Evolutionary conservation across 139 green algal species (phyloP).

Genomic region (Micractinium sp.): DNA sequence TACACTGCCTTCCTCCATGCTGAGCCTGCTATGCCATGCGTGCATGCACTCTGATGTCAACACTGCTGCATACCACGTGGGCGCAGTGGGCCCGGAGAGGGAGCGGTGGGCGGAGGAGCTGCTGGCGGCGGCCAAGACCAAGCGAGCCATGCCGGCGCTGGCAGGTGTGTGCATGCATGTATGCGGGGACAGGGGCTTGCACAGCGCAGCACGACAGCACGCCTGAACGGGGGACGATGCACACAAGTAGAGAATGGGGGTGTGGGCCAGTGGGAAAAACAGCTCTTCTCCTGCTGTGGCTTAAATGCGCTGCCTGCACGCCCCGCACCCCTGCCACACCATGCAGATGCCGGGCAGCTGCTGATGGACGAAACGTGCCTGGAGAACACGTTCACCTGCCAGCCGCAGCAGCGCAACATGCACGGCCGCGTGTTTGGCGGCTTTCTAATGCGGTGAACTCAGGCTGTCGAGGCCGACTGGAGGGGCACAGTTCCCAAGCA

Average conservation of each 20-base stretch:
- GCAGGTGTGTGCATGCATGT: neutral
- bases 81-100: conserved; percentile 11
- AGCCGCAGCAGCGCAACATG: conserved; percentile 87
- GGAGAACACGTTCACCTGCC: conserved; percentile 80
- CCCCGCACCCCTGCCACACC: neutral
- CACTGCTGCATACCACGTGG: too few relatives aligned
- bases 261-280: too few relatives aligned
- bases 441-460: conserved; percentile 87
- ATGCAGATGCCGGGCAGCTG: conserved; percentile 49
- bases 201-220: too few relatives aligned
- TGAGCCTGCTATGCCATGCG: too few relatives aligned
- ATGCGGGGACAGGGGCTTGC: too few relatives aligned
- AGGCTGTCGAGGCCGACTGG: too few relatives aligned
- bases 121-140: conserved; percentile 37
- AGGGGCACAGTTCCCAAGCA: too few relatives aligned
- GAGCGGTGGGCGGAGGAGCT: conserved; percentile 44
- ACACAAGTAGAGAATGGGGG: too few relatives aligned
- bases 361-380: conserved; percentile 63
- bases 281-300: too few relatives aligned
- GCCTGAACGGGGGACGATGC: neutral
- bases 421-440: conserved; percentile 84
- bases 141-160: conserved; percentile 16
- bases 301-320: too few relatives aligned
- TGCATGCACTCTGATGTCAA: too few relatives aligned
- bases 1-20: too few relatives aligned